Evolutionary conservation across 2,329 filamentous ascomycete species (phyloP), one percentile per base, ranked within the genome.

Genomic region (Exophiala lecanii-corni): DNA sequence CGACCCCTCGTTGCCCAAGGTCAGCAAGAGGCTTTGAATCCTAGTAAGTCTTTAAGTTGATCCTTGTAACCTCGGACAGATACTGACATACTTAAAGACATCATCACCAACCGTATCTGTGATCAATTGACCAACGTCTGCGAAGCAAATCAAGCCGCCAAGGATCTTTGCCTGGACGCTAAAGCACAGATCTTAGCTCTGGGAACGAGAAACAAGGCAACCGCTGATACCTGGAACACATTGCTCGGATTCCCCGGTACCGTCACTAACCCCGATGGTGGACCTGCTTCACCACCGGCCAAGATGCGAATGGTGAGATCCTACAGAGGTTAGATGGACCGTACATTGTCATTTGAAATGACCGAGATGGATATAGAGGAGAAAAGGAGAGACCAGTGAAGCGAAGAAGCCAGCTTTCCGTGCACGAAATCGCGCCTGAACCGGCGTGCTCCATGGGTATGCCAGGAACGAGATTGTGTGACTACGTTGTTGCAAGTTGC

Each of bases 81-180:
- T 12, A 26, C 35, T 32, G 25, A 42, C 13, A 12, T 9, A 17
- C 26, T 32, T 9, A 16, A 10, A 51, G 76, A 78, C 68, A 85
- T 85, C 70, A 85, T 85, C 69, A 82, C 79, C 60, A 84, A 82
- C 72, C 75, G 80, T 49, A 79, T 85, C 62, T 81, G 78, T 64
- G 81, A 85, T 63, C 79, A 84, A 67, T 71, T 85, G 45, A 73
- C 64, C 59, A 85, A 84, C 65, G 78, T 81, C 23, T 85, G 81
- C 65, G 66, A 69, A 30, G 81, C 81, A 42, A 80, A 79, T 58
- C 70, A 67, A 21, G 79, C 76, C 2, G 81, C 79, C 36, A 70
- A 76, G 51, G 59, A 70, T 6, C 68, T 71, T 4, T 81, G 76
- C 62, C 54, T 60, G 39, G 62, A 63, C 21, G 80, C 78, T 4